These are phyloP conservation scores for Neurospora terricola DNA, from an alignment of 495 filamentous ascomycete genomes.

Conservation along the genomic window DNA sequence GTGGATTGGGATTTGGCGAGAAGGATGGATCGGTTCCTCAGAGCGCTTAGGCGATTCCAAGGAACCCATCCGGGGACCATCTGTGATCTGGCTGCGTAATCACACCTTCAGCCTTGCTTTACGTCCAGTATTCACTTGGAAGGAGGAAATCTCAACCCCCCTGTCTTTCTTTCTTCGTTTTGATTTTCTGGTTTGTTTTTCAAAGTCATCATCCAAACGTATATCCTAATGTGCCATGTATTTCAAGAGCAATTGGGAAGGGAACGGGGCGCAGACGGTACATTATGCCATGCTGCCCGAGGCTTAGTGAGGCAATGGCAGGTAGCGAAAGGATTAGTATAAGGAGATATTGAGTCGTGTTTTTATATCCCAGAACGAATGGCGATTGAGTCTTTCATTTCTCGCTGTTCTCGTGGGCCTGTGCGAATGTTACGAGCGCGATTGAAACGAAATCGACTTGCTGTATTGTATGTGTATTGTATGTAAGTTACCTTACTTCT, in stretches of 20 bases:
- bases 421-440: not conserved
- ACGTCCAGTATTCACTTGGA: not conserved
- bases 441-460: not conserved
- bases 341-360: not conserved
- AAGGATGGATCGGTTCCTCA: slow-evolving; percentile 27
- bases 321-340: not conserved
- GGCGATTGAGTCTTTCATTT: not conserved
- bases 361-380: not conserved
- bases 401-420: not conserved
- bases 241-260: not conserved
- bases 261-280: not conserved
- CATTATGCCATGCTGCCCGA: not conserved
- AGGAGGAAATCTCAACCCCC: not conserved
- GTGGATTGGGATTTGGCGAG: slow-evolving; percentile 24
- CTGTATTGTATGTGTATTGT: not conserved
- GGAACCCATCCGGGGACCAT: not conserved
- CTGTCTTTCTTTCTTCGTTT: not conserved
- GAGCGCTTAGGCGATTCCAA: slow-evolving; percentile 26
- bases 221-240: not conserved
- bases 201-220: not conserved
- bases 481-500: not conserved
- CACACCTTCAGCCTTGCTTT: not conserved
- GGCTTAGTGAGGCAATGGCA: not conserved
- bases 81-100: not conserved
- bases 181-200: not conserved